Conservation (phyloP, 495 filamentous ascomycete genomes). For the Penicillium paradoxum region DNA sequence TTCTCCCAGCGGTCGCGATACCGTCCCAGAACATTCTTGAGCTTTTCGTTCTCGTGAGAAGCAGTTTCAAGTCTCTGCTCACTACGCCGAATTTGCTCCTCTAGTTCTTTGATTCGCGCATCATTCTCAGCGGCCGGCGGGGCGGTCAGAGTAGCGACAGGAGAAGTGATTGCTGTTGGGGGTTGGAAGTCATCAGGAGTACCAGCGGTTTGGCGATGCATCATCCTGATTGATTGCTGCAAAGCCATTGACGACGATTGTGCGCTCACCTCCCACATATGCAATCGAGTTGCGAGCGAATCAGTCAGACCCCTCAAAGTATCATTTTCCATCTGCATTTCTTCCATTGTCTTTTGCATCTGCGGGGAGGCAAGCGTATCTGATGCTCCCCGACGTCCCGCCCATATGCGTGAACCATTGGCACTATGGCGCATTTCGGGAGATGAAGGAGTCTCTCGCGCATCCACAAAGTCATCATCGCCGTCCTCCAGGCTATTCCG, state of each 20-base stretch:
- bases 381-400: constrained; percentile 15
- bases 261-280: constrained; percentile 79
- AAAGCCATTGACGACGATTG: constrained; percentile 77
- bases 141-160: constrained; percentile 19
- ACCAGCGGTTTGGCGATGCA: constrained; percentile 48
- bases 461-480: constrained; percentile 85
- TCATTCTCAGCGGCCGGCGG: constrained; percentile 31
- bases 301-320: constrained; percentile 70
- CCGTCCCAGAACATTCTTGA: constrained; percentile 56
- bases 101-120: constrained; percentile 43
- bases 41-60: constrained; percentile 64
- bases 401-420: constrained; percentile 15
- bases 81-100: constrained; percentile 40
- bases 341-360: constrained; percentile 63
- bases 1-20: constrained; percentile 81
- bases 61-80: constrained; percentile 53
- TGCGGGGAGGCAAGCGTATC: constrained; percentile 30
- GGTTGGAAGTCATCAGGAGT: constrained; percentile 26
- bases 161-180: constrained; percentile 25
- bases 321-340: constrained; percentile 76
- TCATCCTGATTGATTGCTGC: constrained; percentile 70
- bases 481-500: constrained; percentile 48
- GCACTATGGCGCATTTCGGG: constrained; percentile 42
- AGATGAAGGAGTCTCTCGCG: constrained; percentile 61
- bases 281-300: constrained; percentile 68